Percentiles rank a stretch among this genome's conserved stretches.
Evolutionary conservation across 1,284 basidiomycete genomes (phyloP).

Genomic region (Moniliophthora roreri): DNA sequence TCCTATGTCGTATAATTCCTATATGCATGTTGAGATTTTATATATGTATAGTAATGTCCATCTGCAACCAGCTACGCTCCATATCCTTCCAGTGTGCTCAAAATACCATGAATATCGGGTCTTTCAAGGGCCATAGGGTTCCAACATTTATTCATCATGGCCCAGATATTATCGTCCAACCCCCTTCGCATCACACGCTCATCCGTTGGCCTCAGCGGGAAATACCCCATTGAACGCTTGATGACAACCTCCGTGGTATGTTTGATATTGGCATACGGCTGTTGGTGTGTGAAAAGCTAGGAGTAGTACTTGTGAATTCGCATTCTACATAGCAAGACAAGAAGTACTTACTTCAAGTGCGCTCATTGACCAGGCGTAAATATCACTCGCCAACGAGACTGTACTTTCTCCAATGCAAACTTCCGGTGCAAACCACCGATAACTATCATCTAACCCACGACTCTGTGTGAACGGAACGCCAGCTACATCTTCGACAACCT

Average conservation of each 20-base stretch:
- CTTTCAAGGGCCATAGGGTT: slow-evolving; percentile 28
- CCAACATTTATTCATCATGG: slow-evolving; percentile 46
- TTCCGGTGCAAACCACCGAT: slow-evolving; percentile 57
- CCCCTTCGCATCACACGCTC: slow-evolving; percentile 37
- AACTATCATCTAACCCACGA: slow-evolving; percentile 44
- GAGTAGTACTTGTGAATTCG: not conserved
- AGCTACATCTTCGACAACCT: slow-evolving; percentile 57
- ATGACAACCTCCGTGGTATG: slow-evolving; percentile 51
- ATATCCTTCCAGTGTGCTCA: slow-evolving; percentile 17
- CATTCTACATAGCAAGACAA: not conserved
- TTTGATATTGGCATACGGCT: slow-evolving; percentile 46
- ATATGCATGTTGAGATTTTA: too few relatives aligned
- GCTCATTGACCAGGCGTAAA: slow-evolving; percentile 45
- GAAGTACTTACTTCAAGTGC: slow-evolving; percentile 36
- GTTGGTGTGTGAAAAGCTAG: slow-evolving; percentile 50
- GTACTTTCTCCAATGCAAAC: slow-evolving; percentile 48
- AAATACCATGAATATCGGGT: slow-evolving; percentile 42
- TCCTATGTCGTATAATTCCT: too few relatives aligned
- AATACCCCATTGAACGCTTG: slow-evolving; percentile 37
- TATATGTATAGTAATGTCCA: too few relatives aligned
- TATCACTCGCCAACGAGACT: slow-evolving; percentile 46
- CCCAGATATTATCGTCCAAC: slow-evolving; percentile 47
- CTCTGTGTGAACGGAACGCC: slow-evolving; percentile 54
- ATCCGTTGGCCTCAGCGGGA: slow-evolving; percentile 41
- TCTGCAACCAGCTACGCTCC: too few relatives aligned